Percentiles rank a stretch among this genome's conserved stretches.
phyloP scores from a whole-genome alignment of 345 rosid species.

The Arabidopsis arenosa region DNA sequence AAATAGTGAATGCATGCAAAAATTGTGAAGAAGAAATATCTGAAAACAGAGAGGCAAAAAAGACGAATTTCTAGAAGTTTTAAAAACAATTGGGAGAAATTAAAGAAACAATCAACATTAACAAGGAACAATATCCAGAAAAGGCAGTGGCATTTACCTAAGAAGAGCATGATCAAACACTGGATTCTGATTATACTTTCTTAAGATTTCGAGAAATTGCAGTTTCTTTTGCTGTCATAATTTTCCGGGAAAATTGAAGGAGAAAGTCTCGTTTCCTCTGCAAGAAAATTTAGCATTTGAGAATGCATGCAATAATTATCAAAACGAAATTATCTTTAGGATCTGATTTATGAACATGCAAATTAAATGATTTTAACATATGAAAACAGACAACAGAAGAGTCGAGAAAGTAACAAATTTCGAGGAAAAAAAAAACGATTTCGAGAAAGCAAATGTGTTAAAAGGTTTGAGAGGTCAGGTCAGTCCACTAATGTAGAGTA shows the following conservation, averaged over 20 bases:
- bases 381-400: conserved; percentile 17
- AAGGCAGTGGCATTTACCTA: neutral
- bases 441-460: too few species aligned
- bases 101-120: neutral
- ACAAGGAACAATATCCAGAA: neutral
- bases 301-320: conserved; percentile 21
- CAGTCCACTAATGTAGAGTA: too few species aligned
- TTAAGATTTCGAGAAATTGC: too few species aligned
- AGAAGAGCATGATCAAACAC: neutral
- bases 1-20: neutral
- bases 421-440: neutral
- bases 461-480: too few species aligned
- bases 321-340: too few species aligned
- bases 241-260: too few species aligned
- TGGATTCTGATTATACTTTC: too few species aligned
- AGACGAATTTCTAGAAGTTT: too few species aligned
- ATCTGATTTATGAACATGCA: conserved; percentile 18
- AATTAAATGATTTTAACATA: conserved; percentile 7
- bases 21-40: neutral
- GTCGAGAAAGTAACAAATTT: neutral
- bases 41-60: too few species aligned
- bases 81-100: too few species aligned
- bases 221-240: too few species aligned
- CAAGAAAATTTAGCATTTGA: neutral
- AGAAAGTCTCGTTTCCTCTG: neutral